A percentile compares a stretch with the other conserved stretches of the same genome.
These are phyloP conservation scores for Saccharomyces hybrid DNA, from an alignment of 1,139 yeast species.

Conservation along the genomic window DNA sequence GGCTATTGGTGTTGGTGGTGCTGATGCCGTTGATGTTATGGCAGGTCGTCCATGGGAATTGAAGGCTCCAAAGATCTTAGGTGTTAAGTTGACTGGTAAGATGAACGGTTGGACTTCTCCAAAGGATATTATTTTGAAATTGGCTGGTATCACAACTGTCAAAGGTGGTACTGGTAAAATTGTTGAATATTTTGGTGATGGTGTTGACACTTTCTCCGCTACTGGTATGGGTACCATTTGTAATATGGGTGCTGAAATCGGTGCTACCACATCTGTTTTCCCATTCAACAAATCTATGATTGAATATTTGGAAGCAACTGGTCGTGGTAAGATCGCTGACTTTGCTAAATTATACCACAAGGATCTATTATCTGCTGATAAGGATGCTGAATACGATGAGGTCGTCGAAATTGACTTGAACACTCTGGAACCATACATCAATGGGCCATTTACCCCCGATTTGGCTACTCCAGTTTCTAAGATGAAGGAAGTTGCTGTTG, in stretches of 20 bases:
- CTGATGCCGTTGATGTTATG: conserved; percentile 98
- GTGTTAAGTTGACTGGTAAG: conserved; percentile 93
- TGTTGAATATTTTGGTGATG: conserved; percentile 96
- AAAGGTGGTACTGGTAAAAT: conserved; percentile 99
- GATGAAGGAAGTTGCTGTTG: conserved; percentile 80
- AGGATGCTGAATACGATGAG: conserved; percentile 93
- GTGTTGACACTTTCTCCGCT: conserved; percentile 92
- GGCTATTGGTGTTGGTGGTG: conserved; percentile 99
- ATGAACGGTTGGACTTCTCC: conserved; percentile 98
- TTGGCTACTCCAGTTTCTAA: conserved; percentile 94
- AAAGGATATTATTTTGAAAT: conserved; percentile 89
- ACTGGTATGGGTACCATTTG: conserved; percentile 99
- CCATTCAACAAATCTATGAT: conserved; percentile 91
- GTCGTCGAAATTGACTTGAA: conserved; percentile 89
- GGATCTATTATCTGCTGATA: conserved; percentile 82
- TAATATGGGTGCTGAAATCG: conserved; percentile 99
- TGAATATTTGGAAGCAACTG: conserved; percentile 83
- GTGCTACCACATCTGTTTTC: conserved; percentile 98
- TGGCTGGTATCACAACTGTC: conserved; percentile 96
- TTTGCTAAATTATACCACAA: conserved; percentile 68
- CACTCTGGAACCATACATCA: conserved; percentile 93
- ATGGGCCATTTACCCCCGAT: conserved; percentile 99
- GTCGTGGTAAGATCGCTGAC: conserved; percentile 74
- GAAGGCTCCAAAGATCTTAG: conserved; percentile 95
- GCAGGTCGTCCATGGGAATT: conserved; percentile 95